These are phyloP conservation scores for Sclerotinia nivalis DNA, from an alignment of 2,329 filamentous ascomycete species.

Conservation along the genomic window DNA sequence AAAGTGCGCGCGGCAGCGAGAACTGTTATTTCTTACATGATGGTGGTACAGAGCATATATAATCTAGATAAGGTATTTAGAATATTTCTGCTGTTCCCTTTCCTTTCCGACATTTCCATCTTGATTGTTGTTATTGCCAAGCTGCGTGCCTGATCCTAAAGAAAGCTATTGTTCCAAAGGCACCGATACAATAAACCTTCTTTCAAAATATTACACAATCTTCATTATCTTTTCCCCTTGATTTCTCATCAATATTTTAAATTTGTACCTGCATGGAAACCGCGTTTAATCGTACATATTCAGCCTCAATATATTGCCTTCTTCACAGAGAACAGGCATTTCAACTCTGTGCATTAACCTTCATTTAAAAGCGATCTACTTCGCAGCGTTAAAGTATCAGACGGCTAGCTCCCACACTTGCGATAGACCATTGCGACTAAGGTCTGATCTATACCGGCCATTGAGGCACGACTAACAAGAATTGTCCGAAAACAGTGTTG, in stretches of 20 bases:
- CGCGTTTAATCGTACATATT: background rate
- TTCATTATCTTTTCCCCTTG: background rate
- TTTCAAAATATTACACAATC: background rate
- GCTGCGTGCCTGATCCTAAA: background rate
- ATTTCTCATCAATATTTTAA: background rate
- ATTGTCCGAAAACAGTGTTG: background rate
- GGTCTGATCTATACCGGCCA: background rate
- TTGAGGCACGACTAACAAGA: background rate
- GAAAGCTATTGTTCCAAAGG: background rate
- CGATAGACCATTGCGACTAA: background rate
- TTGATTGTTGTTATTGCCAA: background rate
- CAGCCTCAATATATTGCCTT: background rate
- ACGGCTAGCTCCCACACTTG: background rate
- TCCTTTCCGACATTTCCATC: background rate
- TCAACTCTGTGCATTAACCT: background rate
- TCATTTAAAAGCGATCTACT: background rate
- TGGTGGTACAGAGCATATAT: background rate
- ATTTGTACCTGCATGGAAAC: constrained; percentile 16
- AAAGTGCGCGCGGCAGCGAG: background rate
- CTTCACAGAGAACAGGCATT: background rate
- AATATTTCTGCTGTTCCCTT: background rate
- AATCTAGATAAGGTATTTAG: background rate
- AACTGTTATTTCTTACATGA: background rate
- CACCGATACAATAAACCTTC: background rate
- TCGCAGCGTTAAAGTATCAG: background rate